Conservation (phyloP, 2,329 filamentous ascomycete genomes). For the Penicillium digitatum region DNA sequence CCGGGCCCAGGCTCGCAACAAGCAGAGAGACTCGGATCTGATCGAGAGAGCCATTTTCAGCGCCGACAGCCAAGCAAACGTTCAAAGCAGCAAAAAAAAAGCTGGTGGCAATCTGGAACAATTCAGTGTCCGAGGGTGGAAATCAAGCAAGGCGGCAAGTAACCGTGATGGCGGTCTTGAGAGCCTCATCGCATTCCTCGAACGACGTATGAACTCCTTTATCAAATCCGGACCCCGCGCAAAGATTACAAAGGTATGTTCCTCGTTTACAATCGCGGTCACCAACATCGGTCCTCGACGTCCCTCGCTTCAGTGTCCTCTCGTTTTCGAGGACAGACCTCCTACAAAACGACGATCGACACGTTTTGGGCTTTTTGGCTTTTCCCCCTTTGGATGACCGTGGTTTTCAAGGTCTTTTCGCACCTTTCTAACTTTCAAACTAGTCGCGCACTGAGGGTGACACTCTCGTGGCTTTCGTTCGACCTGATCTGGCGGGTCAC, state of each 20-base stretch:
- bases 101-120: constrained; percentile 30
- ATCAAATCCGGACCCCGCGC: constrained; percentile 52
- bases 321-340: constrained; percentile 42
- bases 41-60: constrained; percentile 37
- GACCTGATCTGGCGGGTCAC: constrained; percentile 59
- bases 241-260: constrained; percentile 75
- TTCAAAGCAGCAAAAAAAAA: constrained; percentile 35
- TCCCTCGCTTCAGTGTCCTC: constrained; percentile 37
- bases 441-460: constrained; percentile 69
- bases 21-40: constrained; percentile 34
- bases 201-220: constrained; percentile 61
- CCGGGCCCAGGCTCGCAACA: constrained; percentile 27
- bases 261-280: constrained; percentile 43
- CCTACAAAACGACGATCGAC: constrained; percentile 43
- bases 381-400: constrained; percentile 38
- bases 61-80: constrained; percentile 36
- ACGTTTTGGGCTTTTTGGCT: constrained; percentile 29
- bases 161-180: constrained; percentile 65
- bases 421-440: constrained; percentile 61
- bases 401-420: constrained; percentile 44
- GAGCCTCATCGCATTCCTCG: constrained; percentile 63
- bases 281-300: constrained; percentile 37
- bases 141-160: constrained; percentile 62
- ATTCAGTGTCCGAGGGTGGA: constrained; percentile 57
- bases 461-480: constrained; percentile 64